phyloP scores from a whole-genome alignment of 2,329 filamentous ascomycete species.

The Fusarium sp. region DNA sequence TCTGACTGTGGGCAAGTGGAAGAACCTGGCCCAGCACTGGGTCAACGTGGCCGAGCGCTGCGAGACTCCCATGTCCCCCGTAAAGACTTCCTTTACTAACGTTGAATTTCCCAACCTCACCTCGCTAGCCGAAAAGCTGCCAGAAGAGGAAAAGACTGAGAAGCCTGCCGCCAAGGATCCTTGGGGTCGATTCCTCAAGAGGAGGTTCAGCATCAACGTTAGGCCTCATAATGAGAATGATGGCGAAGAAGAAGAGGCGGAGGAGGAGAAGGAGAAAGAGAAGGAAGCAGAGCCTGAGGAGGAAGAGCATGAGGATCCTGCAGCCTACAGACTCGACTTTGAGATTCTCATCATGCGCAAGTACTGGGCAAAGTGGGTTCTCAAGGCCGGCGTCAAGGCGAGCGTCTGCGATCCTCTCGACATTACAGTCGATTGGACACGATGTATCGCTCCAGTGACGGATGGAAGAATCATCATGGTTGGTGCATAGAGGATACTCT shows the following conservation, averaged over 20 bases:
- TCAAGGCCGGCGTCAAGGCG: conserved; percentile 71
- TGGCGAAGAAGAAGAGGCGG: conserved; percentile 55
- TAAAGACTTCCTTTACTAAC: conserved; percentile 18
- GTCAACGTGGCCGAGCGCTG: conserved; percentile 71
- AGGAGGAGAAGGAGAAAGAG: conserved; percentile 43
- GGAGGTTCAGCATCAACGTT: conserved; percentile 50
- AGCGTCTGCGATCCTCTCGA: conserved; percentile 67
- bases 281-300: conserved; percentile 21
- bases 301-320: conserved; percentile 50
- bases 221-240: conserved; percentile 50
- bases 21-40: conserved; percentile 79
- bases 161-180: conserved; percentile 44
- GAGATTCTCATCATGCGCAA: conserved; percentile 75
- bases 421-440: conserved; percentile 79
- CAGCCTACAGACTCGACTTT: conserved; percentile 60
- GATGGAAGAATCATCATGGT: conserved; percentile 79
- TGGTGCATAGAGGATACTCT: conserved; percentile 20
- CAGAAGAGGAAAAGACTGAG: conserved; percentile 34
- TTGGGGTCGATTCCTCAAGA: conserved; percentile 54
- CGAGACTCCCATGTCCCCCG: conserved; percentile 60
- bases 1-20: conserved; percentile 85
- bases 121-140: conserved; percentile 38
- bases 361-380: conserved; percentile 80
- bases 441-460: conserved; percentile 79
- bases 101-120: conserved; percentile 37